Evolutionary conservation across 2,329 filamentous ascomycete species (phyloP).

Genomic region (Exophiala sp.): DNA sequence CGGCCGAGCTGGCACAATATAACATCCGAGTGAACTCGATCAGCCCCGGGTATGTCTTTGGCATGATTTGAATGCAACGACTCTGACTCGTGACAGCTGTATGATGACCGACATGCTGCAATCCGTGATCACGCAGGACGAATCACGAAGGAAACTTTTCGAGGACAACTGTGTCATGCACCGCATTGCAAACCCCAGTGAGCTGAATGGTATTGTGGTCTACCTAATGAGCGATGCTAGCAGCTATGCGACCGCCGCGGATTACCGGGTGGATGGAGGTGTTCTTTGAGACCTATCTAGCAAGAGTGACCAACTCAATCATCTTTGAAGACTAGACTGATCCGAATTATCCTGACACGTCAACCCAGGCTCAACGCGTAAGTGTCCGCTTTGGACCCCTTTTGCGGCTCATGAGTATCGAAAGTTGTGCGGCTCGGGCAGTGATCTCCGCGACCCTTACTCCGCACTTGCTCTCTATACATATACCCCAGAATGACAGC

Average conservation of each 20-base stretch:
- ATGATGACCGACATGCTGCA: conserved; percentile 11
- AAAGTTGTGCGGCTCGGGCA: no score
- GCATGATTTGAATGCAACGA: not conserved
- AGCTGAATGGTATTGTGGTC: conserved; percentile 6
- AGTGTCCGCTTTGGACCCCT: no score
- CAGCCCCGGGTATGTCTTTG: conserved; percentile 26
- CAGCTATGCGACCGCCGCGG: conserved; percentile 5
- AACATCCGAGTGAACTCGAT: conserved; percentile 32
- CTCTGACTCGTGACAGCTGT: not conserved
- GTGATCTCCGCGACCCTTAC: no score
- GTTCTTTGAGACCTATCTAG: not conserved
- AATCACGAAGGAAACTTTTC: conserved; percentile 1
- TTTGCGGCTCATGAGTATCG: no score
- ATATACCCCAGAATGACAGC: no score
- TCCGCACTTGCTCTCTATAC: no score
- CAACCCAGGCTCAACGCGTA: no score
- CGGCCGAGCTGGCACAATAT: conserved; percentile 36
- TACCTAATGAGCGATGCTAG: conserved; percentile 7
- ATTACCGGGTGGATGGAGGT: conserved; percentile 10
- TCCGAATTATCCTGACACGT: no score
- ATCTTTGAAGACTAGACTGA: no score
- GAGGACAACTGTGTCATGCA: conserved; percentile 1
- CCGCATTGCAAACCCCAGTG: not conserved
- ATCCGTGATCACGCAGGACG: conserved; percentile 1
- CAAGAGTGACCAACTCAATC: no score